Conservation (phyloP, 805 yeast genomes). For the Candida orba region DNA sequence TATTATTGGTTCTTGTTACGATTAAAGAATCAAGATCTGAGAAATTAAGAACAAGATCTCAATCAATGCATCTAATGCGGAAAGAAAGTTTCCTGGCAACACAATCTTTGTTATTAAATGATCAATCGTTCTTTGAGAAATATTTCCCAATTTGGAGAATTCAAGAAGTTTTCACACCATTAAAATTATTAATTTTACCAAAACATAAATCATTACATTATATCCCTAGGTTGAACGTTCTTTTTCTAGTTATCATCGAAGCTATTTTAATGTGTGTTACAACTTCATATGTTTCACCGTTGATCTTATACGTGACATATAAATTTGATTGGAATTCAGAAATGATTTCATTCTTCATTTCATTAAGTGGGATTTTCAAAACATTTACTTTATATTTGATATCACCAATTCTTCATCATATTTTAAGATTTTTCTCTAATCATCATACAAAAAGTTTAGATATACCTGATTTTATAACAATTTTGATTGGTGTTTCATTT, state of each 20-base stretch:
- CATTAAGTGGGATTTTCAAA: conserved; percentile 41
- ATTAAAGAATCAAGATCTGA: conserved; percentile 61
- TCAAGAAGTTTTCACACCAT: conserved; percentile 34
- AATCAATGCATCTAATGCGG: conserved; percentile 28
- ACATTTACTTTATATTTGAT: conserved; percentile 42
- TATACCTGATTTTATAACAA: conserved; percentile 37
- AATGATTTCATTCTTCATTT: conserved; percentile 49
- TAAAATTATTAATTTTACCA: conserved; percentile 49
- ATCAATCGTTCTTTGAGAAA: background rate
- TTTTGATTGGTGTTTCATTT: conserved; percentile 25
- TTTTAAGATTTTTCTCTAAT: conserved; percentile 29
- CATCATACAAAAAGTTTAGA: conserved; percentile 42
- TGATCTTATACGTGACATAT: conserved; percentile 47
- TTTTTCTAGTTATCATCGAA: conserved; percentile 43
- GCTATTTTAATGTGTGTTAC: conserved; percentile 33
- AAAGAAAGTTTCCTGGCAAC: conserved; percentile 28
- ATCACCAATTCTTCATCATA: conserved; percentile 41
- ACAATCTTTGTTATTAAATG: background rate
- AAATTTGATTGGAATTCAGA: conserved; percentile 47
- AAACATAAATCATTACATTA: conserved; percentile 25
- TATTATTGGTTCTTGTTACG: conserved; percentile 30
- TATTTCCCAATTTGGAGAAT: conserved; percentile 4
- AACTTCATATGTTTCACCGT: conserved; percentile 33
- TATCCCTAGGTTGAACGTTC: conserved; percentile 38
- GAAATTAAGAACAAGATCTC: conserved; percentile 45